Evolutionary conservation across 345 rosid genomes (phyloP), one percentile per base, ranked within the genome.

Genomic region (Pistacia atlantica): DNA sequence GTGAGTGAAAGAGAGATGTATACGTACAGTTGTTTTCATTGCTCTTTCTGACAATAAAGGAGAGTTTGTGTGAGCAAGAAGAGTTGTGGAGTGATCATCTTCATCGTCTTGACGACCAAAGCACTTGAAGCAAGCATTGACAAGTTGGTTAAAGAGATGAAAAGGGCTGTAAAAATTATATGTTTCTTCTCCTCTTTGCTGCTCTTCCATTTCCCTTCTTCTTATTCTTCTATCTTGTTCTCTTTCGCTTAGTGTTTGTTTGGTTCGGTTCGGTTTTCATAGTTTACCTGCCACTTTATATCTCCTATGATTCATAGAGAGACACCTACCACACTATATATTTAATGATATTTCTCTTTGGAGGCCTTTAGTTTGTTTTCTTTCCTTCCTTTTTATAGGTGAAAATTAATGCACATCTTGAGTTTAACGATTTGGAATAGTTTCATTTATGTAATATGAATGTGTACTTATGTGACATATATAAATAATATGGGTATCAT

Each of bases 61-160:
- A 78, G 22, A 25, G 3, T 17, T 33, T 48, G 42, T 11, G 1
- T 45, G 57, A 20, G 14, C 42, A 35, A 35, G 55, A 4, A 54
- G 59, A 22, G 49, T n/a, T 57, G 22, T 71, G 74, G 71, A 22
- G 10, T 18, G 18, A 31, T 52, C 48, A 55, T 69, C 9, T 10
- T 55, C 17, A 28, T 12, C 57, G 2, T 46, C 33, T 11, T 52
- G 45, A 35, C 42, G 17, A 33, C 79, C 79, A n/a, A 80, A 59
- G 74, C 77, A 80, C 51, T 72, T 76, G 59, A 38, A 56, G 20
- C 75, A 2, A 46, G 56, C 8, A 10, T 65, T 57, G 62, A 76
- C 8, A 22, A 80, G 52, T 14, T 54, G 65, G 48, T 72, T 12
- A 35, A 52, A 66, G 58, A 76, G 42, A 22, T 42, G 51, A 60